Base-by-base conservation (phyloP, 1,284 basidiomycete species). In the Rhodofomes roseus region DNA sequence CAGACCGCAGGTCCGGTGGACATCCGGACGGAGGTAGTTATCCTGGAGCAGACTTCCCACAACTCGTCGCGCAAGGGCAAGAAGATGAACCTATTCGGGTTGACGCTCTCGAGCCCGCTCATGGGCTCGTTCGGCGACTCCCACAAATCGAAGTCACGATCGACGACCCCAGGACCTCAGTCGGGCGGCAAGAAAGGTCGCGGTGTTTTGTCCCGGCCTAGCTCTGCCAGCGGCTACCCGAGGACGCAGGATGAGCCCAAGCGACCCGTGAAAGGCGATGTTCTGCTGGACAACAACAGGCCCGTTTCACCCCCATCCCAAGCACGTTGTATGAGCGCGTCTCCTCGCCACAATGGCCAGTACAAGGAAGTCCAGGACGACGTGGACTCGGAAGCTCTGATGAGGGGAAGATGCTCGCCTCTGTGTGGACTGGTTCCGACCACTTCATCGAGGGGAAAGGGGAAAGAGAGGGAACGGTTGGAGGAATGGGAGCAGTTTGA, bases 381-480 rank as follows among this genome's bases (percentile, higher is more conserved):
- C 40, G 39, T 53, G 11, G 67, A 68, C 18, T 60, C 64, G n/a
- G 65, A 68, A 9, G 65, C 65, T 23, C 59, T 70, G 22, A 64
- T 70, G 22, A 64, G 65, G 31, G 71, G 70, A 16, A 61, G 71
- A 50, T 73, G 71, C 63, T 73, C 71, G 18, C 71, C 71, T 14
- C 59, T 73, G 23, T 71, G 70, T 56, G 68, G 68, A 2, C 56
- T 68, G 25, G 58, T 62, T 11, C 66, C 69, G 18, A 64, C 70
- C 31, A 66, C 61, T 34, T 57, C 61, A 0, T 57, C 63, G 11
- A 52, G 55, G 41, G 66, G 64, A 20, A 71, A 70, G 62, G 66
- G 67, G 27, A 71, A 69, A 61, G 69, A 69, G 63, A 65, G 58
- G 60, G 70, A 69, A 62, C 62, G 61, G 59, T 20, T 25, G 29